Evolutionary conservation across 768 basidiomycete genomes (phyloP), one percentile per base, ranked within the genome.

Genomic region (Mycena sanguinolenta): DNA sequence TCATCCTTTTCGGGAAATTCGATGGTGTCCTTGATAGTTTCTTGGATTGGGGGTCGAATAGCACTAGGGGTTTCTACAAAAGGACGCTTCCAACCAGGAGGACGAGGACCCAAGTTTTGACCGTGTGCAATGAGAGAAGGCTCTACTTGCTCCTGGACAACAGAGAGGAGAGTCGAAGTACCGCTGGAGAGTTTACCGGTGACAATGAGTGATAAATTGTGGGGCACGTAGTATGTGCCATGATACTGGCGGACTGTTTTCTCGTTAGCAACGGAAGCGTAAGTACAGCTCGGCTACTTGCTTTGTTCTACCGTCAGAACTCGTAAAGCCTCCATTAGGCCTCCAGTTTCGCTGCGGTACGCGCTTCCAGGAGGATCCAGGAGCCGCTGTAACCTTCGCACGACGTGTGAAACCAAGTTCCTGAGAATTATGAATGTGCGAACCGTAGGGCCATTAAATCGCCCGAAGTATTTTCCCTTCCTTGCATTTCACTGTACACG

Each of bases 1-100:
- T 99, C 97, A 75, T 99, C 97, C 79, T 95, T 91, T 82, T 99
- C 98, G 14, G 98, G 97, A 77, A 99, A 99, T 76, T 97, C 95
- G 21, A 98, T 90, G 0, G 85, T 83, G 69, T 93, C 88, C 69
- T 86, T 90, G 50, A 84, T 79, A 4, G 90, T 88, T 39, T 84
- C 76, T 28, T 77, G 32, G 23, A 94, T 87, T 9, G 85, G 85
- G 42, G 82, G 83, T 27, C 90, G 84, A n/a, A 80, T 79, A 8
- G 92, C 90, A 71, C 93, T 96, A 13, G 89, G 73, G 0, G 96
- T 96, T 82, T 98, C 96, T 38, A 98, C 75, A 77, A 98, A 99
- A 7, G 98, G 98, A 23, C 97, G 90, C 72, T 94, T 95, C 97
- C 97, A 99, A 10, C 90, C 93, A 1, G 81, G 73, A 7, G 96